Percentiles rank a stretch among this genome's conserved stretches.
phyloP scores from a whole-genome alignment of 495 filamentous ascomycete genomes.

The Penicillium alfredii region DNA sequence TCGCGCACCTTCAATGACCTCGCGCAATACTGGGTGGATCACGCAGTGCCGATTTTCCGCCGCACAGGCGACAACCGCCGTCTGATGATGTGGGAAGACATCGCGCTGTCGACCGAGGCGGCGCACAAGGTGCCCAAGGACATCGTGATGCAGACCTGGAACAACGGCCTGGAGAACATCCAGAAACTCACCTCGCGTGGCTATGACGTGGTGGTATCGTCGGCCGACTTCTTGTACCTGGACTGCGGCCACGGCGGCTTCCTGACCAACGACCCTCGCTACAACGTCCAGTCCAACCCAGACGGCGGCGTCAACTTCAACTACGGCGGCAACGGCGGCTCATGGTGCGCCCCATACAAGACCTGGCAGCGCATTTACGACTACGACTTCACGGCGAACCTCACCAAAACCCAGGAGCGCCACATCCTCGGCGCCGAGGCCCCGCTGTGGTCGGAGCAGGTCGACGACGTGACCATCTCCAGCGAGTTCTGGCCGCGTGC shows the following conservation, averaged over 20 bases:
- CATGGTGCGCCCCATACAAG: constrained; percentile 55
- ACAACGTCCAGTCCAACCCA: constrained; percentile 46
- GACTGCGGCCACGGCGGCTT: constrained; percentile 52
- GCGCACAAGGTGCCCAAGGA: constrained; percentile 45
- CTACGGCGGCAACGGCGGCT: constrained; percentile 48
- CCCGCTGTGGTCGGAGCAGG: constrained; percentile 51
- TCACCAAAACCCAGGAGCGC: constrained; percentile 37
- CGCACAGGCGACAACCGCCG: constrained; percentile 32
- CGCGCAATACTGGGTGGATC: constrained; percentile 50
- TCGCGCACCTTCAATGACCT: constrained; percentile 49
- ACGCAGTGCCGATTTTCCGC: constrained; percentile 48
- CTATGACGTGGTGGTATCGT: constrained; percentile 51
- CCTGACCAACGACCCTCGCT: constrained; percentile 49
- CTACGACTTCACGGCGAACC: constrained; percentile 50
- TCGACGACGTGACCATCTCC: constrained; percentile 47
- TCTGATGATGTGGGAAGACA: constrained; percentile 54
- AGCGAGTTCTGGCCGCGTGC: constrained; percentile 50
- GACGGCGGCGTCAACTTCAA: constrained; percentile 45
- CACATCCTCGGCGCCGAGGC: constrained; percentile 47
- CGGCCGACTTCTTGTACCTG: constrained; percentile 50
- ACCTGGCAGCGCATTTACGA: constrained; percentile 58
- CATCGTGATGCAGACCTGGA: constrained; percentile 51
- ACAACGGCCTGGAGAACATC: constrained; percentile 48
- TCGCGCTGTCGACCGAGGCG: constrained; percentile 35
- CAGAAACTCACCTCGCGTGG: constrained; percentile 44